Evolutionary conservation across 352 stramenopile genomes (phyloP), one percentile per base, ranked within the genome.

Genomic region (Phytophthora quininea): DNA sequence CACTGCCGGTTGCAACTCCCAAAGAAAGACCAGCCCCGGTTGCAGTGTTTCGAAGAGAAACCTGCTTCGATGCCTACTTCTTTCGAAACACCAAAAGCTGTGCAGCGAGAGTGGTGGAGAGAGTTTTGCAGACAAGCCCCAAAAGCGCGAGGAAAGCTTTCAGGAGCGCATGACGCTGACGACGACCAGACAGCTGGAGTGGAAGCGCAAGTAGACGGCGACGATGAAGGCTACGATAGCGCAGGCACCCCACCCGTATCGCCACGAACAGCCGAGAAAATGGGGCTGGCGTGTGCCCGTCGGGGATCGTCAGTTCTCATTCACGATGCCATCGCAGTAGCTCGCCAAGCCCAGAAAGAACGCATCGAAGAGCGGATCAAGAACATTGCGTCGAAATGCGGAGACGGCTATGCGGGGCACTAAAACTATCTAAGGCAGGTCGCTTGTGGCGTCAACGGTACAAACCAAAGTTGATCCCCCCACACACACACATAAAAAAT

Each of bases 321-420:
- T 30, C 74, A 77, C 1, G 58, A 76, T 48, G 86, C 86, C 45
- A 91, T 91, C 50, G 67, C 68, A 35, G 63, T 84, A 33, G 82
- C 80, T 12, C 77, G 71, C 8, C 80, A 65, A 43, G 71, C 67
- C 6, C 84, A 92, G 64, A 65, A 88, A 33, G 69, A 81, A 31
- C 84, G 84, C 24, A 76, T 91, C 15, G 62, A 89, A 53, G 67
- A 74, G 42, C 86, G 86, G 24, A 89, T 94, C 65, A 75, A 82
- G 1, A 80, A 88, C 50, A 80, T 94, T 10, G 48, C 67, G 30
- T 74, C 75, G 55, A 76, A 62, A 43, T 65, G 59, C 42, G 62
- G 71, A 61, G 71, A 78, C 49, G 71, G 71, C 33, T 78, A 75
- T 27, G 71, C 71, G 3, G 71, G 71, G 1, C 71, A 78, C 40